These are phyloP conservation scores for Zygoascus meyerae DNA, from an alignment of 1,139 yeast genomes.

Conservation along the genomic window DNA sequence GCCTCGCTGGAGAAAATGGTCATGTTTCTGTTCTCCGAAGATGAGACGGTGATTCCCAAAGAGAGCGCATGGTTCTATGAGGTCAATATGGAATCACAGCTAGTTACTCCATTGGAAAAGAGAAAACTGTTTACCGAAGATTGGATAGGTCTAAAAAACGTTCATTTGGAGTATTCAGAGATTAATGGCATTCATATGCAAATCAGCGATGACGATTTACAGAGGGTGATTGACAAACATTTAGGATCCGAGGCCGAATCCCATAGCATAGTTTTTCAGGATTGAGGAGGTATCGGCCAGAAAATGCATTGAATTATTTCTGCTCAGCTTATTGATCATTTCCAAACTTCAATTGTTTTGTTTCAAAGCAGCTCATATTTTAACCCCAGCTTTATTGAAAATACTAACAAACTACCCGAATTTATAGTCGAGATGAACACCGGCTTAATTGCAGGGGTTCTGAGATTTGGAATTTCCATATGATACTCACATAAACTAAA, in stretches of 20 bases:
- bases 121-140: conserved; percentile 49
- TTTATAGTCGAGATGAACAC: too few relatives aligned
- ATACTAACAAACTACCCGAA: too few relatives aligned
- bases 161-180: conserved; percentile 47
- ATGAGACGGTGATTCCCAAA: conserved; percentile 65
- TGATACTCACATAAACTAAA: too few relatives aligned
- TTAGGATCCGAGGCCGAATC: background rate
- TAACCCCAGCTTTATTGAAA: too few relatives aligned
- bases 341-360: too few relatives aligned
- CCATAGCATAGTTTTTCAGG: background rate
- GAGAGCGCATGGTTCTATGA: conserved; percentile 64
- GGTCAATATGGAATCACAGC: conserved; percentile 41
- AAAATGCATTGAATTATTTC: too few relatives aligned
- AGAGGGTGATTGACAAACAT: conserved; percentile 4
- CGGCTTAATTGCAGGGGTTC: too few relatives aligned
- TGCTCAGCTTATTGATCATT: too few relatives aligned
- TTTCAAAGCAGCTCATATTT: too few relatives aligned
- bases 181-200: conserved; percentile 67
- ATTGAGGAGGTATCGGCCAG: background rate
- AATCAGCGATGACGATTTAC: conserved; percentile 39
- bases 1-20: conserved; percentile 47
- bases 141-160: conserved; percentile 51
- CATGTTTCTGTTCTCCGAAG: conserved; percentile 54
- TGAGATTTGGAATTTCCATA: too few relatives aligned
- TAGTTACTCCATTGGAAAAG: conserved; percentile 42